Evolutionary conservation across 805 yeast species (phyloP).

Genomic region (Maudiozyma barnettii): DNA sequence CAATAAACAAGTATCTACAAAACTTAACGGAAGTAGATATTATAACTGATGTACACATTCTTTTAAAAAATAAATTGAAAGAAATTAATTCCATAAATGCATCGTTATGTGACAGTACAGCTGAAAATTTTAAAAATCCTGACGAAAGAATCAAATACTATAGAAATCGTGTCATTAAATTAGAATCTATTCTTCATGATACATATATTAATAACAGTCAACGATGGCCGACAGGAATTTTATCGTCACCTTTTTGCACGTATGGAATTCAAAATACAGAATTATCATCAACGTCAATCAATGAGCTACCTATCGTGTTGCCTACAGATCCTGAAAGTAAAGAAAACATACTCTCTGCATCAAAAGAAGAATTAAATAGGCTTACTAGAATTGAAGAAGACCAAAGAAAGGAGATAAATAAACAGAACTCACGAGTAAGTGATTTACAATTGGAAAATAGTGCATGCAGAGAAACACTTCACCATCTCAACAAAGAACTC

Average conservation of each 20-base stretch:
- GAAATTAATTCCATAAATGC: background rate
- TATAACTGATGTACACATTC: background rate
- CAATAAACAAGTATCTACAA: background rate
- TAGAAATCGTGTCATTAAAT: constrained; percentile 59
- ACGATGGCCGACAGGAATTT: constrained; percentile 37
- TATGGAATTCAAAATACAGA: background rate
- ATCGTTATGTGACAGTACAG: background rate
- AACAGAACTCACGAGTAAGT: constrained; percentile 5
- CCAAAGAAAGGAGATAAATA: background rate
- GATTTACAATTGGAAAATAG: constrained; percentile 21
- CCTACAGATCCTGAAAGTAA: background rate
- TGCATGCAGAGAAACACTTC: constrained; percentile 25
- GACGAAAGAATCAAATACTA: constrained; percentile 27
- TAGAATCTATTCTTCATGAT: constrained; percentile 71
- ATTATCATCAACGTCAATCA: background rate
- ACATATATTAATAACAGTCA: constrained; percentile 50
- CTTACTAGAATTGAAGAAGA: background rate
- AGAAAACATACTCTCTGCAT: background rate
- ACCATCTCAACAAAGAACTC: constrained; percentile 20
- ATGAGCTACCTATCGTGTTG: background rate
- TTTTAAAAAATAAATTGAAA: background rate
- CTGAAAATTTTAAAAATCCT: background rate
- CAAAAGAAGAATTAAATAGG: background rate
- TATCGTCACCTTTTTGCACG: background rate
- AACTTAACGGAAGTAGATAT: background rate